A percentile compares a stretch with the other conserved stretches of the same genome.
phyloP scores from a whole-genome alignment of 1,284 basidiomycete species.

The Cutaneotrichosporon cutaneum region DNA sequence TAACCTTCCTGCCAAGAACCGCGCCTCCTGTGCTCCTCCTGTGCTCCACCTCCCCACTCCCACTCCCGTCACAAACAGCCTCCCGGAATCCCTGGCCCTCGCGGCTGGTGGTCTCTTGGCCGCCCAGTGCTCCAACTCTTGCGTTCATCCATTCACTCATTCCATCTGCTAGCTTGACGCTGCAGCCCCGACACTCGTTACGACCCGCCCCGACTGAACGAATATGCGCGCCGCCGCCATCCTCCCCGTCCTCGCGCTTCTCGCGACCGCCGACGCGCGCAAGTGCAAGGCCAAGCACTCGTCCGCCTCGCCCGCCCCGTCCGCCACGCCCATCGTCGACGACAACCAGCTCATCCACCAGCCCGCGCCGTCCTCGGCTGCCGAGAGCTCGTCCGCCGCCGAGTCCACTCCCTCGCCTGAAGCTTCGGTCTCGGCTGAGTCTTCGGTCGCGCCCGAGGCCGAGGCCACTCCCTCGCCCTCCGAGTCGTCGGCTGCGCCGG shows the following conservation, averaged over 20 bases:
- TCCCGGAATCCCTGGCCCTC: too few species aligned
- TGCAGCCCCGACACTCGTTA: constrained; percentile 6
- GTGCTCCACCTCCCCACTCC: too few species aligned
- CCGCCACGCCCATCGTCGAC: not conserved
- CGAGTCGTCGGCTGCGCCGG: not conserved
- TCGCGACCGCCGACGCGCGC: constrained; percentile 3
- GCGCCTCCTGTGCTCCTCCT: too few species aligned
- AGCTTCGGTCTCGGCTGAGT: too few species aligned
- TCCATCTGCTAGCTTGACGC: not conserved
- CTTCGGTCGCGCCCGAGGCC: not conserved
- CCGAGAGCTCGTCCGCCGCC: not conserved
- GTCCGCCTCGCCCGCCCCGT: not conserved
- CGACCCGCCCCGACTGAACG: not conserved
- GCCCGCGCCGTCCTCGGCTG: not conserved
- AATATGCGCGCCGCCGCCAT: constrained; percentile 3
- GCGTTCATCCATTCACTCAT: too few species aligned
- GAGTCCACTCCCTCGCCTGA: not conserved
- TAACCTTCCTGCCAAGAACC: too few species aligned
- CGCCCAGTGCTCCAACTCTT: not conserved
- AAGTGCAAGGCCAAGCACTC: constrained; percentile 3
- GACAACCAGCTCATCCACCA: not conserved
- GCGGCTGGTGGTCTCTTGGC: not conserved
- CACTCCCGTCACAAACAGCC: too few species aligned
- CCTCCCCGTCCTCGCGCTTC: constrained; percentile 3
- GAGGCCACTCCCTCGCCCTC: not conserved